phyloP scores from a whole-genome alignment of 2,329 filamentous ascomycete species.

The Bisporella sp. region DNA sequence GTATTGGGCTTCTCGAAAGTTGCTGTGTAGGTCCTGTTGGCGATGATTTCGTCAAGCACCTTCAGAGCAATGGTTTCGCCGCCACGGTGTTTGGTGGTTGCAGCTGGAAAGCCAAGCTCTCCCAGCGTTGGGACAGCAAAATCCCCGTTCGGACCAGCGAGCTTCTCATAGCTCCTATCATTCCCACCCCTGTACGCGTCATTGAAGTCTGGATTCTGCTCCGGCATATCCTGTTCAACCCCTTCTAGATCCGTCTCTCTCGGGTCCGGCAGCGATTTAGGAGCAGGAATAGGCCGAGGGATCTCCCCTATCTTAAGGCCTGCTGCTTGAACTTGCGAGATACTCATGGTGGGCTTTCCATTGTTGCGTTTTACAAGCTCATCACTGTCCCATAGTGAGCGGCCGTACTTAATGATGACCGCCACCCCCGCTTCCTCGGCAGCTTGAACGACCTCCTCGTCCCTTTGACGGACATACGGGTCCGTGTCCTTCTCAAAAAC shows the following conservation, averaged over 20 bases:
- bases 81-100: slow-evolving; percentile 61
- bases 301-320: slow-evolving; percentile 57
- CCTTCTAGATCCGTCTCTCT: slow-evolving; percentile 49
- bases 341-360: slow-evolving; percentile 69
- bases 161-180: slow-evolving; percentile 50
- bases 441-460: slow-evolving; percentile 49
- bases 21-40: slow-evolving; percentile 58
- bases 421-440: slow-evolving; percentile 60
- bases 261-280: slow-evolving; percentile 54
- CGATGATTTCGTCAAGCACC: slow-evolving; percentile 50
- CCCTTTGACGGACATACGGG: slow-evolving; percentile 59
- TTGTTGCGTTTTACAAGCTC: slow-evolving; percentile 57
- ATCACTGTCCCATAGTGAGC: slow-evolving; percentile 70
- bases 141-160: slow-evolving; percentile 61
- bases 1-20: slow-evolving; percentile 73
- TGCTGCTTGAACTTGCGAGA: slow-evolving; percentile 57
- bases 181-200: slow-evolving; percentile 41
- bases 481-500: slow-evolving; percentile 78
- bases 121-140: slow-evolving; percentile 65
- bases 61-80: slow-evolving; percentile 61
- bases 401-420: slow-evolving; percentile 56
- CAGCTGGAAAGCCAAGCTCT: slow-evolving; percentile 63
- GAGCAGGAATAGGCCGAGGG: slow-evolving; percentile 52
- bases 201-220: slow-evolving; percentile 52
- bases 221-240: slow-evolving; percentile 49